Conservation (phyloP, 2,329 filamentous ascomycete species). For the Ophiocordyceps sinensis region DNA sequence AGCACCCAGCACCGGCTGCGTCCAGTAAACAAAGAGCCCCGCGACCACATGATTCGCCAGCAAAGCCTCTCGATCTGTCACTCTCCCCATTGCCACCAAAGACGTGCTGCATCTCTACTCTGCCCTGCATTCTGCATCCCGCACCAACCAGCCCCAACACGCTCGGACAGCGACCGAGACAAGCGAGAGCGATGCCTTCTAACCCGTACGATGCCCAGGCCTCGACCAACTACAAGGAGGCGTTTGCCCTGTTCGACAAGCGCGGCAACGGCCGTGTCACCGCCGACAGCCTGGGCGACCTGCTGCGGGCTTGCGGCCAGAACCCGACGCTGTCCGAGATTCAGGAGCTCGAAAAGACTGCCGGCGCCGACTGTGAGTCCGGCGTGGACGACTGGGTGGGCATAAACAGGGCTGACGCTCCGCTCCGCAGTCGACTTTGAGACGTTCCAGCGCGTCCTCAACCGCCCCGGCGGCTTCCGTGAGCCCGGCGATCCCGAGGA, state of each 20-base stretch:
- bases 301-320: constrained; percentile 92
- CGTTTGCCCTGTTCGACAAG: constrained; percentile 99
- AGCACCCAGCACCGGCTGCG: constrained; percentile 15
- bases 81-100: not conserved
- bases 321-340: constrained; percentile 95
- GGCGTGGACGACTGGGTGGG: not conserved
- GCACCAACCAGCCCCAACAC: not conserved
- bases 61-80: not conserved
- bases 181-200: constrained; percentile 27
- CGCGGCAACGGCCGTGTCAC: constrained; percentile 88
- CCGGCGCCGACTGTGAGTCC: constrained; percentile 83
- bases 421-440: constrained; percentile 74
- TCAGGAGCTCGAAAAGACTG: constrained; percentile 74
- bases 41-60: constrained; percentile 19
- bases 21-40: constrained; percentile 20
- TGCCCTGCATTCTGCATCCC: not conserved
- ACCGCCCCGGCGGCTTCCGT: constrained; percentile 94
- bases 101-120: not conserved
- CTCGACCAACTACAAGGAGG: constrained; percentile 99
- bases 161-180: not conserved
- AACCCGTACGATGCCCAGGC: constrained; percentile 44
- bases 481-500: constrained; percentile 96
- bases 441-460: constrained; percentile 90
- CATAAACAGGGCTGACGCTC: not conserved
- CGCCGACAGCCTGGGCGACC: constrained; percentile 75